Conservation (phyloP, 2,329 filamentous ascomycete species). For the Periconia digitata region DNA sequence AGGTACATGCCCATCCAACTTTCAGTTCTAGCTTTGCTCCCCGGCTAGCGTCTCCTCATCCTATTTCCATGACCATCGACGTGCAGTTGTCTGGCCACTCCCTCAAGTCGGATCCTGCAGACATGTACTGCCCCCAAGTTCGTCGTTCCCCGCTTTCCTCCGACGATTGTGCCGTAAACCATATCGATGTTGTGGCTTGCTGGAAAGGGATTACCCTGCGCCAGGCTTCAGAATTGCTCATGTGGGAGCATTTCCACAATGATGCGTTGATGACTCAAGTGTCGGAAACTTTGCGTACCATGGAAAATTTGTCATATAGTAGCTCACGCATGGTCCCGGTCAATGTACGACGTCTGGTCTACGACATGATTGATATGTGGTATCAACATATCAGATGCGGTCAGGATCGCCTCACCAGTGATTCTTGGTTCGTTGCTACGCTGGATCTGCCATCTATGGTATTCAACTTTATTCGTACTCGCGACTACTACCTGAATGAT, state of each 20-base stretch:
- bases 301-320: conserved; percentile 5
- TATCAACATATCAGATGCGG: conserved; percentile 11
- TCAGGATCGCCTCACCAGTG: neutral
- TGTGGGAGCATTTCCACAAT: conserved; percentile 35
- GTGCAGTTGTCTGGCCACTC: conserved; percentile 20
- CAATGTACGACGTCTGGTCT: conserved; percentile 21
- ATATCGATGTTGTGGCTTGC: conserved; percentile 37
- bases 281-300: conserved; percentile 14
- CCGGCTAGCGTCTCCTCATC: conserved; percentile 9
- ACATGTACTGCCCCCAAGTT: conserved; percentile 26
- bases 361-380: conserved; percentile 28
- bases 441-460: conserved; percentile 27
- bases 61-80: conserved; percentile 22
- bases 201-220: conserved; percentile 37
- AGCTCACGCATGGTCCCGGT: conserved; percentile 5
- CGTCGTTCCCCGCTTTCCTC: conserved; percentile 19
- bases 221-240: conserved; percentile 31
- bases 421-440: conserved; percentile 27
- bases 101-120: conserved; percentile 8
- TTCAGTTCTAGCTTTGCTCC: neutral
- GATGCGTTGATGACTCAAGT: conserved; percentile 22
- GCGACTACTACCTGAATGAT: conserved; percentile 35
- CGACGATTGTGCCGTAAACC: conserved; percentile 13
- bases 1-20: neutral
- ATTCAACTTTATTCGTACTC: conserved; percentile 34